Base-by-base conservation (phyloP, 352 stramenopile genomes). In the Phytophthora crassamura region DNA sequence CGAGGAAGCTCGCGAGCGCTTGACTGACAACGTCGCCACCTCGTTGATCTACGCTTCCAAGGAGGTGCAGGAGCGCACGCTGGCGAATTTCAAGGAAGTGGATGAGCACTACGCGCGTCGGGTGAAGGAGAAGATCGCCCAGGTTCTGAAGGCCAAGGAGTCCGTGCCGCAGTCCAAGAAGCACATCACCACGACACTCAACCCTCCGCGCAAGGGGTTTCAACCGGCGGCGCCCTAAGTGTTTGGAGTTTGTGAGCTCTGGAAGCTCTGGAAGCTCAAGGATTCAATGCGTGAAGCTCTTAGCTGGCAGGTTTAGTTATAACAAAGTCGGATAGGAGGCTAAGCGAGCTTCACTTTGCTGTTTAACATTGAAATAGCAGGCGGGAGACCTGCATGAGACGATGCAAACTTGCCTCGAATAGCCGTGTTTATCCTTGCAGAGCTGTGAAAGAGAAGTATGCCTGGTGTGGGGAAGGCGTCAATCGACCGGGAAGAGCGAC, bases 11-110 rank as follows among this genome's bases (percentile, higher is more conserved):
- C 74, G 82, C 12, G 76, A 91, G 20, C 59, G 81, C n/a, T 63
- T 97, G 4, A 89, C 80, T 16, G 61, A 73, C 46, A 96, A 96
- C 61, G 88, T 96, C 39, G 88, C 89, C 5, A 78, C 69, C 4
- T 82, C 81, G n/a, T 64, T 88, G 20, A 66, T 79, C 10, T 66
- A 87, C 53, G 88, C 84, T 1, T 64, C 55, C 2, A 67, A 75
- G 35, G 45, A 54, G 2, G 50, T 82, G 0, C 74, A 79, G 28
- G 60, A 69, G 9, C 69, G 74, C 18, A 73, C 55, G 15, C 43
- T 82, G 25, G 62, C 67, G 22, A 77, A 77, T 52, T 78, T 82
- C 34, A 55, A 69, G 1, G 39, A 73, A 8, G 70, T 82, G 14
- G 66, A 79, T 7, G 57, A 69, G 16, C 46, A 82, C 18, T 78